Base-by-base conservation (phyloP, 1,284 basidiomycete genomes). In the Puccinia polysora region DNA sequence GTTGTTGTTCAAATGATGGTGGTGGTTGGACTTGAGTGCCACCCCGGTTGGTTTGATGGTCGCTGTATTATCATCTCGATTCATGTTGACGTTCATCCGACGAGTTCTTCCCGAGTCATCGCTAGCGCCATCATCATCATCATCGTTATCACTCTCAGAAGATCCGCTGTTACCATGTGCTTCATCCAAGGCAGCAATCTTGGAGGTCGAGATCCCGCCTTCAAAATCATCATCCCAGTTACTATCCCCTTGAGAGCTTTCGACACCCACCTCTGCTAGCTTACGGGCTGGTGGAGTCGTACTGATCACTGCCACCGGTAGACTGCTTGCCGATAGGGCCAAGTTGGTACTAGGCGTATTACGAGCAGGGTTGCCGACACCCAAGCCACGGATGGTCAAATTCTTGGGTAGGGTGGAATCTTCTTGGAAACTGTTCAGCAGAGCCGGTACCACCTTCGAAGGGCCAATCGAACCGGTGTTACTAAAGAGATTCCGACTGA, bases 201-300 rank as follows among this genome's bases (percentile, higher is more conserved):
- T 93, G 8, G 87, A 87, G 68, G 89, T 85, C 0, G 91, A 90
- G 32, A 94, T 92, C 2, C 89, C 92, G 74, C 91, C 91, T 77
- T 93, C 92, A 77, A 97, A 98, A 79, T 98, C 95, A 76, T 92
- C 90, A 78, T 98, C 95, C 93, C 95, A 97, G 20, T 63, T n/a
- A 75, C 93, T 94, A 79, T 95, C 91, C 10, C 87, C 91, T 77
- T 91, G 88, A 75, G 75, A 73, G 49, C 78, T 77, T 58, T 76
- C 75, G 34, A 76, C 74, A 89, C 89, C 79, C 89, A 79, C 53
- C 77, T 81, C 76, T 78, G 81, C 74, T 75, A 77, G 49, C 74
- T 76, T 75, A 65, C 52, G 71, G 73, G 77, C 58, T 64, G 77
- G 73, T 23, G 77, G 74, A 3, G 71, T 74, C 4, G 75, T 74